These are phyloP conservation scores for Suillus occidentalis DNA, from an alignment of 768 basidiomycete genomes.

Conservation along the genomic window DNA sequence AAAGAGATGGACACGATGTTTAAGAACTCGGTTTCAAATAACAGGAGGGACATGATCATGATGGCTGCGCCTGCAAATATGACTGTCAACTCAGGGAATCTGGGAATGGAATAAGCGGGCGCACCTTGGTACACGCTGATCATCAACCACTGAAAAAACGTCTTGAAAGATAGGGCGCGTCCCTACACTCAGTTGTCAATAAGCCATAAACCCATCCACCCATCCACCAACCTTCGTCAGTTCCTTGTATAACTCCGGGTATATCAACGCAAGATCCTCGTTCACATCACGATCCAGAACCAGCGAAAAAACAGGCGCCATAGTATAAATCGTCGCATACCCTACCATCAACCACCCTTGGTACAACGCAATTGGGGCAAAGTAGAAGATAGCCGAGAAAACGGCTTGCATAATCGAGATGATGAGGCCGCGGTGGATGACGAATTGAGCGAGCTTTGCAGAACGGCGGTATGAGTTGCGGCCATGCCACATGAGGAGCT, in stretches of 20 bases:
- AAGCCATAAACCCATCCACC: neutral
- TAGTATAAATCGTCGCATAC: constrained; percentile 94
- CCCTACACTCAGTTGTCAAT: constrained; percentile 52
- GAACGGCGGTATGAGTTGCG: constrained; percentile 98
- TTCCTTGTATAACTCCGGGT: constrained; percentile 98
- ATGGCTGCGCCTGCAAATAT: constrained; percentile 78
- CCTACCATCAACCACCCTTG: constrained; percentile 98
- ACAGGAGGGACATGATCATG: constrained; percentile 95
- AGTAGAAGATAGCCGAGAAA: constrained; percentile 90
- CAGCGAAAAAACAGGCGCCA: constrained; percentile 97
- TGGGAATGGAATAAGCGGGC: constrained; percentile 9
- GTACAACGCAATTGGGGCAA: constrained; percentile 95
- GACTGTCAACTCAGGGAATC: constrained; percentile 3
- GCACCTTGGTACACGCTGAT: constrained; percentile 96
- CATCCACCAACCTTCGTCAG: constrained; percentile 75
- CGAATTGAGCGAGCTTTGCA: constrained; percentile 96
- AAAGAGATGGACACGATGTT: constrained; percentile 99
- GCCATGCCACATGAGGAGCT: constrained; percentile 97
- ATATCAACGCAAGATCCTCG: constrained; percentile 91
- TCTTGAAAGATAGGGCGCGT: constrained; percentile 92
- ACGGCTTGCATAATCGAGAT: constrained; percentile 98
- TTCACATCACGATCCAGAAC: constrained; percentile 95
- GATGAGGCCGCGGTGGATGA: constrained; percentile 95
- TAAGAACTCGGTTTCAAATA: constrained; percentile 96
- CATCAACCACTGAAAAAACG: constrained; percentile 98